These are phyloP conservation scores for Fusarium cyanostomum DNA, from an alignment of 2,329 filamentous ascomycete genomes.

Conservation along the genomic window DNA sequence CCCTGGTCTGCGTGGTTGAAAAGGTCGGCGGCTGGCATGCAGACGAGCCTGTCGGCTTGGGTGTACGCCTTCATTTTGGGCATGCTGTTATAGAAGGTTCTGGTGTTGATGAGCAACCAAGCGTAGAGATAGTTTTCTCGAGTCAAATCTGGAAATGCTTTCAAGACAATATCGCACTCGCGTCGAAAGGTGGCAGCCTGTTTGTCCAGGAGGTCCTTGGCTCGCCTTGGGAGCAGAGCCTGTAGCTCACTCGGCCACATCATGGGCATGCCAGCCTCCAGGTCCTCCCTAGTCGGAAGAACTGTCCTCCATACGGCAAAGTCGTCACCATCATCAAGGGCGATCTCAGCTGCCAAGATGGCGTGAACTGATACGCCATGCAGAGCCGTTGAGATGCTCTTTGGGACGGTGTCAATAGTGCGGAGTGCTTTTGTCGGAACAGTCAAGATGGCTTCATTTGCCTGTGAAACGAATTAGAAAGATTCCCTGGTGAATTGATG, in stretches of 20 bases:
- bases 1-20: constrained; percentile 67
- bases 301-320: constrained; percentile 70
- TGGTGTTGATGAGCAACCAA: constrained; percentile 70
- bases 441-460: constrained; percentile 67
- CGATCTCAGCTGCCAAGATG: constrained; percentile 74
- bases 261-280: constrained; percentile 55
- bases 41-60: constrained; percentile 69
- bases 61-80: constrained; percentile 54
- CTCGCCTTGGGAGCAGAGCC: constrained; percentile 56
- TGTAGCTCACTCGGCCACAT: constrained; percentile 59
- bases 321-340: constrained; percentile 59
- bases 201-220: constrained; percentile 57
- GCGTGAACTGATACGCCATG: constrained; percentile 73
- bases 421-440: constrained; percentile 73
- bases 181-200: constrained; percentile 58
- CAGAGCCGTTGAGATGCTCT: constrained; percentile 61
- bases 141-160: constrained; percentile 44
- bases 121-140: constrained; percentile 60
- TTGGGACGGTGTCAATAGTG: constrained; percentile 68
- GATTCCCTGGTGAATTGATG: not conserved
- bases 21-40: constrained; percentile 78
- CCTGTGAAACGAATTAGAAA: constrained; percentile 40
- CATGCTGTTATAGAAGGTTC: constrained; percentile 68
- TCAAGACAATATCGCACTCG: constrained; percentile 52
- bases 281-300: constrained; percentile 71